A percentile compares a stretch with the other conserved stretches of the same genome.
phyloP scores from a whole-genome alignment of 139 green algal genomes.

The Chlamydomonas sp. region DNA sequence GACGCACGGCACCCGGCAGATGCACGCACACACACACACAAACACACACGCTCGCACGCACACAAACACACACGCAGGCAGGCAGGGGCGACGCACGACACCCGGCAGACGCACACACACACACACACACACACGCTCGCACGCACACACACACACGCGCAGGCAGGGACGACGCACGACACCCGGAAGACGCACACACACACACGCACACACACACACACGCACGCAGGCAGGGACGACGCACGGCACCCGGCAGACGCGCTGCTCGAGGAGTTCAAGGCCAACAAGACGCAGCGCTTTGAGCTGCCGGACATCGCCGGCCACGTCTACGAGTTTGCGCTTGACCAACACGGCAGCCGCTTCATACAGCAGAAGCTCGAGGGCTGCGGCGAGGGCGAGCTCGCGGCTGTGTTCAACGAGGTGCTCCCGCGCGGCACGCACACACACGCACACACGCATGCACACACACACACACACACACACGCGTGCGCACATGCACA shows the following conservation, averaged over 20 bases:
- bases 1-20: no score
- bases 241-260: neutral
- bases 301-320: conserved; percentile 54
- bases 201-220: neutral
- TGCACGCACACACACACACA: no score
- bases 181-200: neutral
- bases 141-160: no score
- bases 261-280: conserved; percentile 21
- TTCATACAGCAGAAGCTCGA: conserved; percentile 93
- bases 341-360: conserved; percentile 81
- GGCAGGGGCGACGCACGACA: no score
- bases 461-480: no score
- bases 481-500: no score
- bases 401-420: conserved; percentile 59
- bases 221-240: neutral
- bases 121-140: no score
- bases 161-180: no score
- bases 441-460: no score
- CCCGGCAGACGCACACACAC: no score
- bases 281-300: conserved; percentile 12
- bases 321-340: conserved; percentile 69
- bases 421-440: conserved; percentile 44
- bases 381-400: conserved; percentile 34
- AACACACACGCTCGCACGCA: no score
- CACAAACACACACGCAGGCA: no score